Evolutionary conservation across 2,329 filamentous ascomycete species (phyloP), one percentile per base, ranked within the genome.

Genomic region (Neonectria ditissima): DNA sequence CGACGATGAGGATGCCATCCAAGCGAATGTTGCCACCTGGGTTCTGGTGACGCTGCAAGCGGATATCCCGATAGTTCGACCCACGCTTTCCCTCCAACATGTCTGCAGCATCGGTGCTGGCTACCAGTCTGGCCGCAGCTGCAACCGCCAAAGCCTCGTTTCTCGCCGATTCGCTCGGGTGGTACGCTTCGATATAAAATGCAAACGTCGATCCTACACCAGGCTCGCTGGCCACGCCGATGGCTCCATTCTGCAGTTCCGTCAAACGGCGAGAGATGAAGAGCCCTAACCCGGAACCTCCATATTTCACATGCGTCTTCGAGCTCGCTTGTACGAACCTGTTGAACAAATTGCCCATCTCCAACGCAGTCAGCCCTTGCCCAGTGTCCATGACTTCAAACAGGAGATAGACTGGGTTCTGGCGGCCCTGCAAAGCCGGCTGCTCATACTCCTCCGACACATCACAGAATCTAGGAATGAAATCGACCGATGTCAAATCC

Each of bases 251-350:
- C 75, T 94, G 92, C 11, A 95, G 81, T 74, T 95, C 92, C 0
- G 91, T 92, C n/a, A 96, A 83, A 58, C 92, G 87, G 24, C 91
- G 86, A 39, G 89, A 92, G 67, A 95, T 94, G 76, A 94, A 95
- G 0, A 95, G 81, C 0, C 92, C 92, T 1, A 96, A 83, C 0
- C 92, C 92, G 0, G 89, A 92, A 0, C 92, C 92, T 22, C 92
- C 92, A 68, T 95, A 94, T 69, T 92, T 88, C 16, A 93, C 88
- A 68, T 93, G 91, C 0, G 91, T 94, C 53, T 88, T 87, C 2
- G 91, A 90, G 22, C 88, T 92, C 1, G 91, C 91, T 77, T 95
- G 92, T 7, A 90, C 89, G 75, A 96, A 96, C 22, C 91, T 87
- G 69, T 93, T 87, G 77, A 95, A 96, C 0, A 96, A 83, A 48